These are phyloP conservation scores for Sporothrix brasiliensis DNA, from an alignment of 2,329 filamentous ascomycete species.

Conservation along the genomic window DNA sequence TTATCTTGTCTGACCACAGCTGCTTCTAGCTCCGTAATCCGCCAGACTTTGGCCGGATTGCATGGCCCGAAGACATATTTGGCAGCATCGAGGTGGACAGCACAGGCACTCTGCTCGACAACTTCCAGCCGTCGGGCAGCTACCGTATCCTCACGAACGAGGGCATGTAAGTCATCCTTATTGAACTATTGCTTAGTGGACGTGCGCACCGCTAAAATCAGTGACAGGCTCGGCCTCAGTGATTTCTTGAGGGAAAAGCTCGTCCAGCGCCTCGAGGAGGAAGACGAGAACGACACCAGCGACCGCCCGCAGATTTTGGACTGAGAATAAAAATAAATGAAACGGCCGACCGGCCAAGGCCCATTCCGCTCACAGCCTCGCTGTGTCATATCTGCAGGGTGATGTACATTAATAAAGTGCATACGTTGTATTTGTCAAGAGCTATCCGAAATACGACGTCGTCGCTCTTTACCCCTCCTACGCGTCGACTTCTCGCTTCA, in stretches of 20 bases:
- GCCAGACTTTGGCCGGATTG: constrained; percentile 68
- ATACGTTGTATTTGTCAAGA: constrained; percentile 4
- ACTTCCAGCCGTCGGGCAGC: constrained; percentile 38
- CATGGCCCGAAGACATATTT: constrained; percentile 70
- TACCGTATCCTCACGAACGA: constrained; percentile 67
- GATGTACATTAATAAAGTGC: background rate
- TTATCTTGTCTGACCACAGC: background rate
- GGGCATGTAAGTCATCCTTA: constrained; percentile 61
- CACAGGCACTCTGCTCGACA: constrained; percentile 45
- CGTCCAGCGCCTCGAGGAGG: constrained; percentile 55
- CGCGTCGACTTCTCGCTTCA: background rate
- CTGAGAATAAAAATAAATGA: constrained; percentile 1
- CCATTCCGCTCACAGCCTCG: constrained; percentile 2
- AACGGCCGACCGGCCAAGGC: background rate
- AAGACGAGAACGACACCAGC: constrained; percentile 48
- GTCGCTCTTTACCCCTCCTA: background rate
- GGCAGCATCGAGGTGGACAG: constrained; percentile 67
- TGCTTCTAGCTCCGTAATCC: constrained; percentile 55
- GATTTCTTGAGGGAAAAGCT: constrained; percentile 59
- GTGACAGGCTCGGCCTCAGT: constrained; percentile 54
- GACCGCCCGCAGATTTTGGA: constrained; percentile 34
- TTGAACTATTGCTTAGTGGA: background rate
- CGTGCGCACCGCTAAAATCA: background rate
- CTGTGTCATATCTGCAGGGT: constrained; percentile 5
- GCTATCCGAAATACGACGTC: background rate